Base-by-base conservation (phyloP, 164 flowering plant species). In the Stephania yunnanensis region DNA sequence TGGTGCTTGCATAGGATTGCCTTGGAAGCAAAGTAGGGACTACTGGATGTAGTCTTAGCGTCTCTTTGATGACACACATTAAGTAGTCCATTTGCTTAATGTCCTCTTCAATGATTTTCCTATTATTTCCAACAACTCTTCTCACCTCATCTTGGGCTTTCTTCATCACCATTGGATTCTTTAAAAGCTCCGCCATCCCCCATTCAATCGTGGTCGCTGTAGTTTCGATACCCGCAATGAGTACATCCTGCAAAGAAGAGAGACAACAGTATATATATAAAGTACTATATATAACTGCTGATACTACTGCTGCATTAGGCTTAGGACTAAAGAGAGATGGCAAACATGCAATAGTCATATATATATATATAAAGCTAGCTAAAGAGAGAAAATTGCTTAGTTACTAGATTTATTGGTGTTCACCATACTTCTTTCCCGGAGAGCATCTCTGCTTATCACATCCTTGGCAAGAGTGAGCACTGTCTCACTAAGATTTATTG, bases 31-130 rank as follows among this genome's bases (percentile, higher is more conserved):
- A 74, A 1, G 80, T 45, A 6, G 82, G 81, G 6, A 53, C 58
- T 5, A 81, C 83, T 6, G 83, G 73, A 50, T 82, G 84, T 9
- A 72, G 12, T 13, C 83, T 78, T 2, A 84, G 67, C 6, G 75
- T 78, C 71, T 82, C 85, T 53, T 84, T 84, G 19, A 80, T 70
- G 46, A 79, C 73, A 1, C 75, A 71, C 67, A 72, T 81, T 9
- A 83, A 20, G 73, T 83, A 81, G 7, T 42, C 75, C 76, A 83
- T 74, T 55, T 75, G 50, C 15, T 65, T 67, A 22, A 78, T 52
- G 36, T 80, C 83, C 6, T 75, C 71, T 29, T 75, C 80, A 0
- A 48, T 66, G 69, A 72, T 45, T 6, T 22, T 75, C 58, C 25
- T 3, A 69, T 75, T 55, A 9, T 29, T 65, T 31, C 71, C 74